phyloP scores from a whole-genome alignment of 148 eudicot species.

The Silene conica region DNA sequence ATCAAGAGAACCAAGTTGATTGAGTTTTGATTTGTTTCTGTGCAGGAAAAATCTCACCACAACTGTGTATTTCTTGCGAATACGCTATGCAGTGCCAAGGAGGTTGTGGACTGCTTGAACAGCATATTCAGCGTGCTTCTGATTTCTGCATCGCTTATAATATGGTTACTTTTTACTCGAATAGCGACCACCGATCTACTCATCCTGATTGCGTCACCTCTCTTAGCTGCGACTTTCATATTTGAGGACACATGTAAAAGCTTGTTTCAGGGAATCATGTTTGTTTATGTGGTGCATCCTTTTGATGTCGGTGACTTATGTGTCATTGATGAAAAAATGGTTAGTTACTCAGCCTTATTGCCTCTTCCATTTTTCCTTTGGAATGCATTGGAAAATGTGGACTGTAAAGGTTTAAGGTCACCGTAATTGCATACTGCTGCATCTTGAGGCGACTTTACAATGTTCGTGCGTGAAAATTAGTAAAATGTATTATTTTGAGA shows the following conservation, averaged over 20 bases:
- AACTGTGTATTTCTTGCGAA: slow-evolving; percentile 3
- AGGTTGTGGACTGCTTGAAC: slow-evolving; percentile 44
- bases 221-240: slow-evolving; percentile 31
- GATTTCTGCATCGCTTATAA: slow-evolving; percentile 22
- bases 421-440: not conserved
- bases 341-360: not conserved
- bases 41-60: slow-evolving; percentile 1
- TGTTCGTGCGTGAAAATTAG: not conserved
- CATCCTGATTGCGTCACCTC: slow-evolving; percentile 38
- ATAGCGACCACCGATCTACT: slow-evolving; percentile 35
- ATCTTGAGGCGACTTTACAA: not conserved
- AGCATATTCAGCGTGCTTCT: slow-evolving; percentile 33
- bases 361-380: not conserved
- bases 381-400: not conserved
- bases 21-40: not conserved
- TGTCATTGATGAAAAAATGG: slow-evolving; percentile 31
- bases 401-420: not conserved
- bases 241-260: slow-evolving; percentile 44
- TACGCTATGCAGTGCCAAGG: not conserved
- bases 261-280: slow-evolving; percentile 46
- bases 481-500: not conserved
- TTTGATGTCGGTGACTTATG: slow-evolving; percentile 55
- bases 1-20: not conserved
- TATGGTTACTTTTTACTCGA: slow-evolving; percentile 42
- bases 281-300: slow-evolving; percentile 46